Evolutionary conservation across 495 filamentous ascomycete species (phyloP).

Genomic region (Staphylotrichum longicolle): DNA sequence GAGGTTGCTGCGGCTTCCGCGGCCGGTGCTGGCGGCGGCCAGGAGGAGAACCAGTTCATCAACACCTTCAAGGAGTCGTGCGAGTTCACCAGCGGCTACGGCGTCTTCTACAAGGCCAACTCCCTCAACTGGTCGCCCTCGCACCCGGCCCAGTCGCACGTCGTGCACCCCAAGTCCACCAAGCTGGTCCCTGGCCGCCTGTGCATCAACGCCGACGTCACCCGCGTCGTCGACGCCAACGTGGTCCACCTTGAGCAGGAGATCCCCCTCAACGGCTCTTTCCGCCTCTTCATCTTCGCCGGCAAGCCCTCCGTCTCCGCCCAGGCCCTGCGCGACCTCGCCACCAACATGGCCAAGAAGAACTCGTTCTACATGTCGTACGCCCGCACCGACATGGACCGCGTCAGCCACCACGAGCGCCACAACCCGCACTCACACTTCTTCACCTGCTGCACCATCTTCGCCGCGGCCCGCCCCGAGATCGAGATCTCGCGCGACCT

Average conservation of each 20-base stretch:
- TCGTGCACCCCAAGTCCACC: conserved; percentile 62
- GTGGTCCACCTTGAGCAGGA: conserved; percentile 85
- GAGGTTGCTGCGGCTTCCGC: conserved; percentile 39
- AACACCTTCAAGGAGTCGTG: conserved; percentile 69
- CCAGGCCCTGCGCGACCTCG: conserved; percentile 66
- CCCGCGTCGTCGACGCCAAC: conserved; percentile 80
- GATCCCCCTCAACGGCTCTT: conserved; percentile 80
- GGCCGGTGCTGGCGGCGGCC: conserved; percentile 23
- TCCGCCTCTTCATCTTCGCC: conserved; percentile 80
- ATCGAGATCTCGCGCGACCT: conserved; percentile 65
- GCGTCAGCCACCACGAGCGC: conserved; percentile 73
- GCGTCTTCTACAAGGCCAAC: conserved; percentile 64
- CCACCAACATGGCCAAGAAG: conserved; percentile 59
- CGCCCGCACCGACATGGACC: conserved; percentile 56
- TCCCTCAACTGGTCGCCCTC: conserved; percentile 60
- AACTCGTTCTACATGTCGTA: conserved; percentile 68
- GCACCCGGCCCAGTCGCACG: conserved; percentile 66
- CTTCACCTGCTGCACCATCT: conserved; percentile 72
- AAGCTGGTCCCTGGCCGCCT: conserved; percentile 67
- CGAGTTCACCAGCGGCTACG: conserved; percentile 69
- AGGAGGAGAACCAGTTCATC: conserved; percentile 65
- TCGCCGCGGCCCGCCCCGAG: conserved; percentile 59
- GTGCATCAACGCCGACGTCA: conserved; percentile 72
- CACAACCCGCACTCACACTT: conserved; percentile 82
- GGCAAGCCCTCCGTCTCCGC: conserved; percentile 60